phyloP scores from a whole-genome alignment of 805 yeast species.

The Lipomyces lipofer region DNA sequence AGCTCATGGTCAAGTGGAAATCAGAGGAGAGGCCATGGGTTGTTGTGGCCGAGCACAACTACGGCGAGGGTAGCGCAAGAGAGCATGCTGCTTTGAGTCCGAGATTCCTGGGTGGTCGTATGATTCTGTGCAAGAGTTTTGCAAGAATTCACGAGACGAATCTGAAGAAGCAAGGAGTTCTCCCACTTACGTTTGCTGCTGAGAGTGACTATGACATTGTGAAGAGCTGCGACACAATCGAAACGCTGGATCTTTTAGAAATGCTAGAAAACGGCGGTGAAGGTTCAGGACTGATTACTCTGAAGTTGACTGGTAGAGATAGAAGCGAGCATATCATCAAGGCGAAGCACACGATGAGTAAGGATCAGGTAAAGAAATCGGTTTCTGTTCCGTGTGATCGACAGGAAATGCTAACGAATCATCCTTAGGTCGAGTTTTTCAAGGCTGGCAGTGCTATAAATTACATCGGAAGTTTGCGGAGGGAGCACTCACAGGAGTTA shows the following conservation, averaged over 20 bases:
- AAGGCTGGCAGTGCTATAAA: conserved; percentile 97
- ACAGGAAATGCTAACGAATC: too few species aligned
- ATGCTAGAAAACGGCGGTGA: conserved; percentile 74
- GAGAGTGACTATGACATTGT: conserved; percentile 92
- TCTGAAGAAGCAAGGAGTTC: conserved; percentile 98
- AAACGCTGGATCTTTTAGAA: conserved; percentile 78
- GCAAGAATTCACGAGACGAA: conserved; percentile 99
- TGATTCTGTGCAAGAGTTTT: conserved; percentile 95
- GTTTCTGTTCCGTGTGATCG: conserved; percentile 27
- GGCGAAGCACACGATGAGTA: conserved; percentile 94
- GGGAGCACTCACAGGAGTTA: conserved; percentile 8
- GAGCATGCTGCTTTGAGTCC: conserved; percentile 99
- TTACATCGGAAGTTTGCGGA: conserved; percentile 62
- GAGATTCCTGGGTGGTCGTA: conserved; percentile 97
- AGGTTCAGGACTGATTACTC: conserved; percentile 56
- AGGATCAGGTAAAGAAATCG: too few species aligned
- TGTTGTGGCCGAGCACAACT: conserved; percentile 97
- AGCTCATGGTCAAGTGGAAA: conserved; percentile 92
- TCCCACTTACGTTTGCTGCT: conserved; percentile 91
- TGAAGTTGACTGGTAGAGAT: conserved; percentile 68
- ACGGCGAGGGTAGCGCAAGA: conserved; percentile 99
- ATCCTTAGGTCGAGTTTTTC: conserved; percentile 91
- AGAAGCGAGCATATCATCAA: conserved; percentile 71
- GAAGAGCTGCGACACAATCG: conserved; percentile 85
- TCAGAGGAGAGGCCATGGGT: conserved; percentile 92